Conservation (phyloP, 345 rosid genomes). For the Citrus sp. region DNA sequence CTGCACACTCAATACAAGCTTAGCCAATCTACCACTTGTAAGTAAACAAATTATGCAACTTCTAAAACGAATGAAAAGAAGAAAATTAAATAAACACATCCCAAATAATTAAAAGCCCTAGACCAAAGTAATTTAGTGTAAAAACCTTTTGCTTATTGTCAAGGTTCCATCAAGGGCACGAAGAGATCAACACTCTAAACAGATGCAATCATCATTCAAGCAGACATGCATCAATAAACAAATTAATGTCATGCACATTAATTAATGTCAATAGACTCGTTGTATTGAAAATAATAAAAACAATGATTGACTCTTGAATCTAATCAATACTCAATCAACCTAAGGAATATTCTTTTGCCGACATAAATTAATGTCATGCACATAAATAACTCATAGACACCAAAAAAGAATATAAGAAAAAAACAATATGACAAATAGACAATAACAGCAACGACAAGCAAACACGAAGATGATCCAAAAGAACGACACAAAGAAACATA, state of each 20-base stretch:
- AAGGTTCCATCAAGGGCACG: neutral
- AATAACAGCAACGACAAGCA: conserved; percentile 3
- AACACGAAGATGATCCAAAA: neutral
- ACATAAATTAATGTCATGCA: neutral
- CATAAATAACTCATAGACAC: neutral
- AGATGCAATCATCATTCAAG: neutral
- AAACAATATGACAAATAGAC: neutral
- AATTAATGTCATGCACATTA: no score
- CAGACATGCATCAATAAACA: neutral
- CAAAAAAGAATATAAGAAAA: neutral
- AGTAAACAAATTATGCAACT: neutral
- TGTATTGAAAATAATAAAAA: neutral
- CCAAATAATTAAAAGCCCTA: neutral
- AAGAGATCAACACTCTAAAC: neutral
- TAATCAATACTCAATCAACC: neutral
- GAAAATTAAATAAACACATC: neutral
- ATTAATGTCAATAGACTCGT: no score
- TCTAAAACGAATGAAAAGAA: neutral
- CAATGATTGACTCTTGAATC: neutral
- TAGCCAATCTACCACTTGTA: conserved; percentile 7
- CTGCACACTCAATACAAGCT: conserved; percentile 29
- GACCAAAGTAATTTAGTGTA: neutral
- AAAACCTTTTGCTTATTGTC: neutral
- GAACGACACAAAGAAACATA: neutral
- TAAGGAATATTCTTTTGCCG: neutral